Evolutionary conservation across 1,139 yeast genomes (phyloP).

Genomic region (Protomyces inouyei): DNA sequence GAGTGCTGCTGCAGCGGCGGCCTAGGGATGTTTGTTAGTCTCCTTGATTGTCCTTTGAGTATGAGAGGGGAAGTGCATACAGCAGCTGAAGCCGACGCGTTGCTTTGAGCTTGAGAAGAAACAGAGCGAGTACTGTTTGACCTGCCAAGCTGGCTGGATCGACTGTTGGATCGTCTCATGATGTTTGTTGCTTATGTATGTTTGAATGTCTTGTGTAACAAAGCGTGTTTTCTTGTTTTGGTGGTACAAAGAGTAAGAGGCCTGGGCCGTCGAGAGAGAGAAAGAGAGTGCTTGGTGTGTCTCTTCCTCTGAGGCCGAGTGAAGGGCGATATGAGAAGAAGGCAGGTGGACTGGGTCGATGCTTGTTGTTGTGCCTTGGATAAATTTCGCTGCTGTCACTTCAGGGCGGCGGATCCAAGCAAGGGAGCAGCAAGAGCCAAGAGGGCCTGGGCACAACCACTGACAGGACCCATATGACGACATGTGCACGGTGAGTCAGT

Average conservation of each 20-base stretch:
- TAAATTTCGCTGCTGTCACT: too few relatives aligned
- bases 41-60: too few relatives aligned
- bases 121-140: constrained; percentile 15
- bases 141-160: constrained; percentile 1
- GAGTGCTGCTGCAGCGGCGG: constrained; percentile 26
- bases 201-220: background rate
- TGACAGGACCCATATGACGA: too few relatives aligned
- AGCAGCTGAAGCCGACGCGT: constrained; percentile 18
- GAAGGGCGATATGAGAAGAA: too few relatives aligned
- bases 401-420: too few relatives aligned
- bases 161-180: background rate
- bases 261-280: background rate
- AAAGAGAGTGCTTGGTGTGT: background rate
- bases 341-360: too few relatives aligned
- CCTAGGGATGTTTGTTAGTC: background rate
- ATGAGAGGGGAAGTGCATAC: background rate
- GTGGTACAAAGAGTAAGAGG: background rate
- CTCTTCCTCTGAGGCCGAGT: too few relatives aligned
- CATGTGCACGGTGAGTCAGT: too few relatives aligned
- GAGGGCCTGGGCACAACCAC: too few relatives aligned
- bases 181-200: background rate
- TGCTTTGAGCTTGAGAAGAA: constrained; percentile 13
- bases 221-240: background rate
- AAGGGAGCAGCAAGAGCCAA: too few relatives aligned
- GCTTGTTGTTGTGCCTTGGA: too few relatives aligned